phyloP scores from a whole-genome alignment of 2,329 filamentous ascomycete species.

The Didymella sp. region DNA sequence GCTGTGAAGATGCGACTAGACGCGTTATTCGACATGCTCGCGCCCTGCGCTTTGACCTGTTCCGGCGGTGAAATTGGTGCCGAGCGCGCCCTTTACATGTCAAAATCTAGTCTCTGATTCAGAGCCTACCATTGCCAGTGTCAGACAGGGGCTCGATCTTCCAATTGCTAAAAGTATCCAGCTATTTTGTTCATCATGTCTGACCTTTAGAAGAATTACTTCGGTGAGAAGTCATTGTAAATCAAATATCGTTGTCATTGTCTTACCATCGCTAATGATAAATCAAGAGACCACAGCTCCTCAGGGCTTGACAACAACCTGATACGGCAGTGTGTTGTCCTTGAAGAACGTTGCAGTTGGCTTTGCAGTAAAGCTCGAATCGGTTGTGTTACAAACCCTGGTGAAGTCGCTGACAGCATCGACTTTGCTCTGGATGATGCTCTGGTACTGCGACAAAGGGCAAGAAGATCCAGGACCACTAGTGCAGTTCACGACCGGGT shows the following conservation, averaged over 20 bases:
- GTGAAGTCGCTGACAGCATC: slow-evolving; percentile 59
- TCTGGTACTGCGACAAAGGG: slow-evolving; percentile 41
- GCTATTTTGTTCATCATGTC: neutral
- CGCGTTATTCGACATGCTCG: neutral
- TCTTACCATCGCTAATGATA: no score
- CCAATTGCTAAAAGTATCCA: neutral
- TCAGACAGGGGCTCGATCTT: neutral
- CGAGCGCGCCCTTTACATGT: slow-evolving; percentile 7
- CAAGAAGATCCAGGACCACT: slow-evolving; percentile 58
- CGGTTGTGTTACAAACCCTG: slow-evolving; percentile 51
- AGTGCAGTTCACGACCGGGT: slow-evolving; percentile 63
- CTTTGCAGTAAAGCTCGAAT: slow-evolving; percentile 21
- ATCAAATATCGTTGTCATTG: no score
- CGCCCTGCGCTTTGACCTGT: slow-evolving; percentile 7
- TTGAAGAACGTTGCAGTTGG: slow-evolving; percentile 39
- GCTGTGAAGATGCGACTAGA: neutral
- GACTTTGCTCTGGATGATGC: slow-evolving; percentile 54
- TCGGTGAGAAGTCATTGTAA: neutral
- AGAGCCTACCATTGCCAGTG: neutral
- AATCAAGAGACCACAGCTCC: neutral
- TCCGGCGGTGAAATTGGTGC: neutral
- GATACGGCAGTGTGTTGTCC: slow-evolving; percentile 34
- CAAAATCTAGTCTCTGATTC: neutral
- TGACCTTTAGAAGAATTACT: no score
- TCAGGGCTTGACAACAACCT: slow-evolving; percentile 34